Conservation (phyloP, 192 early-diverging fungal species). For the Backusella macrospora region DNA sequence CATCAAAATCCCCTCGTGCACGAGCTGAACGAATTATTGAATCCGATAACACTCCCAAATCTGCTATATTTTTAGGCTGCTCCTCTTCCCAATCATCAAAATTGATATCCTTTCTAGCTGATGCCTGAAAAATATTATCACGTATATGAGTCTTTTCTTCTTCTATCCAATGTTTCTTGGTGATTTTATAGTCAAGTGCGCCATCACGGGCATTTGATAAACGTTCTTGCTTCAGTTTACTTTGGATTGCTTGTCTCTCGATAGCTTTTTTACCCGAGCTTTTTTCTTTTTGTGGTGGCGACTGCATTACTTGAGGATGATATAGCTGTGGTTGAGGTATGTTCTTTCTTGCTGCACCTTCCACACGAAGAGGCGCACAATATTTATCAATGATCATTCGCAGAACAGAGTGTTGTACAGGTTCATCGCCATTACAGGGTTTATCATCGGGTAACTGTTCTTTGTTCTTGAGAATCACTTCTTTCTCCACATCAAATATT, state of each 20-base stretch:
- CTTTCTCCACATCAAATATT: constrained; percentile 1
- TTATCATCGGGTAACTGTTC: constrained; percentile 16
- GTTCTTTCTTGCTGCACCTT: constrained; percentile 24
- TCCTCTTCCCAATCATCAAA: constrained; percentile 5
- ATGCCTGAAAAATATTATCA: neutral
- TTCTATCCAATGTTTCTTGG: neutral
- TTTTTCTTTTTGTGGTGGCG: neutral
- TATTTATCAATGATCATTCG: constrained; percentile 42
- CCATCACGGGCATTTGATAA: constrained; percentile 28
- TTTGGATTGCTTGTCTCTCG: constrained; percentile 17
- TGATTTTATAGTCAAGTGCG: constrained; percentile 26
- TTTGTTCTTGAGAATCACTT: neutral
- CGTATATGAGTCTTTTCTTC: constrained; percentile 12
- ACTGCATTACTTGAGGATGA: neutral
- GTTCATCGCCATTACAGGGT: constrained; percentile 37
- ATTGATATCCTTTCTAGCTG: neutral
- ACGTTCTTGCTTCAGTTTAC: constrained; percentile 22
- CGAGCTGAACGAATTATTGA: constrained; percentile 28
- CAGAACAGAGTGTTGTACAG: constrained; percentile 25
- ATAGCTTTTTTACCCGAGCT: neutral
- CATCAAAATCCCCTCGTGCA: constrained; percentile 34
- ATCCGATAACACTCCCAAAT: constrained; percentile 27
- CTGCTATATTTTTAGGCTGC: constrained; percentile 1
- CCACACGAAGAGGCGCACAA: constrained; percentile 28
- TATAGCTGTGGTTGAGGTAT: constrained; percentile 15